Conservation (phyloP, 495 filamentous ascomycete genomes). For the Cercophora scortea region DNA sequence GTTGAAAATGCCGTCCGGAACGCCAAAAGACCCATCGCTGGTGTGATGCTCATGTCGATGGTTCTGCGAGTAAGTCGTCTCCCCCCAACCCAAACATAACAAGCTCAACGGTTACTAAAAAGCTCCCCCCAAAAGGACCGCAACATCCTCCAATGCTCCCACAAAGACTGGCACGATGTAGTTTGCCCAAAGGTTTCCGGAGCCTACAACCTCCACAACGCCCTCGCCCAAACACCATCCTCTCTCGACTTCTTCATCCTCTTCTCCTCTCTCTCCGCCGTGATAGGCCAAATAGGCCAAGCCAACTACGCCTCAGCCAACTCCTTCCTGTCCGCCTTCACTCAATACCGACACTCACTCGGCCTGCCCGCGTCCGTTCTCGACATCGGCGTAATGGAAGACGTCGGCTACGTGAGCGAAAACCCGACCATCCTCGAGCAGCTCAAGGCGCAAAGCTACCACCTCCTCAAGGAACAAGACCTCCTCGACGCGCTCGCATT, state of each 20-base stretch:
- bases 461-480: too few relatives aligned
- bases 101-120: constrained; percentile 18
- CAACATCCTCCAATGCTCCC: too few relatives aligned
- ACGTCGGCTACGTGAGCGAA: constrained; percentile 18
- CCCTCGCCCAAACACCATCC: background rate
- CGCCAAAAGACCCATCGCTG: too few relatives aligned
- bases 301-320: constrained; percentile 52
- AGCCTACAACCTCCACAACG: constrained; percentile 26
- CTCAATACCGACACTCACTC: background rate
- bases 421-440: too few relatives aligned
- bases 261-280: constrained; percentile 27
- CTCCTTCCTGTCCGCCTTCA: constrained; percentile 46
- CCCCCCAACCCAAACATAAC: background rate
- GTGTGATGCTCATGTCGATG: constrained; percentile 8
- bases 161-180: constrained; percentile 9
- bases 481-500: too few relatives aligned
- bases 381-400: constrained; percentile 16
- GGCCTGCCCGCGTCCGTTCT: constrained; percentile 7
- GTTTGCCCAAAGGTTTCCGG: constrained; percentile 37
- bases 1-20: background rate
- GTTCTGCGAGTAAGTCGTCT: constrained; percentile 28
- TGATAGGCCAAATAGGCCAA: constrained; percentile 46
- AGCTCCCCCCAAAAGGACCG: background rate
- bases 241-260: constrained; percentile 53
- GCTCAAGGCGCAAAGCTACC: too few relatives aligned